Evolutionary conservation across 495 filamentous ascomycete genomes (phyloP).

Genomic region (Annulohypoxylon bovei): DNA sequence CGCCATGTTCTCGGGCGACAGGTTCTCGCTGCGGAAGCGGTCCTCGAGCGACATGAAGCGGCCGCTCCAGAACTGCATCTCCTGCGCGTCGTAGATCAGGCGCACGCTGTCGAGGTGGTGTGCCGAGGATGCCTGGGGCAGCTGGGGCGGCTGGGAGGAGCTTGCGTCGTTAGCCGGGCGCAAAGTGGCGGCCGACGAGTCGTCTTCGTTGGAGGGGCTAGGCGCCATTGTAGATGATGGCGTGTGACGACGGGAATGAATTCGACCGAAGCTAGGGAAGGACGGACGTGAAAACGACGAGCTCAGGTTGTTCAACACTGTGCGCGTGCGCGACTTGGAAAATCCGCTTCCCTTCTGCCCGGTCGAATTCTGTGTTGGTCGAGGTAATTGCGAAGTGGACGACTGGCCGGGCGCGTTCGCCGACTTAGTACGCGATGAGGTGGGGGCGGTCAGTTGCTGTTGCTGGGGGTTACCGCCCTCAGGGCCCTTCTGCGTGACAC

Average conservation of each 20-base stretch:
- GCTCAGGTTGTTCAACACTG: constrained; percentile 51
- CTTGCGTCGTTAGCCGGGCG: neutral
- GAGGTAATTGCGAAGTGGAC: neutral
- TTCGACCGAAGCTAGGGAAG: constrained; percentile 34
- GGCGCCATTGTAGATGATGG: neutral
- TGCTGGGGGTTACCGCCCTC: too few species aligned
- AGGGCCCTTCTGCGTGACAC: too few species aligned
- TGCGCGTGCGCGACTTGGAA: constrained; percentile 51
- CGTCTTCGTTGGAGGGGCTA: neutral
- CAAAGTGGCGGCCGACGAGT: neutral
- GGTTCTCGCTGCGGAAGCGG: constrained; percentile 59
- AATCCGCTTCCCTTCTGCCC: constrained; percentile 32
- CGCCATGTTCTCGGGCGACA: constrained; percentile 43
- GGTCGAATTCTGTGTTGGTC: neutral
- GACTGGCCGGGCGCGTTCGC: neutral
- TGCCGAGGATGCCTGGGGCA: neutral
- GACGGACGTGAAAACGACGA: constrained; percentile 51
- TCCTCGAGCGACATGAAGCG: constrained; percentile 65
- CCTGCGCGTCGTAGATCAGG: constrained; percentile 45
- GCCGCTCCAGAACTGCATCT: constrained; percentile 63
- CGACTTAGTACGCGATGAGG: neutral
- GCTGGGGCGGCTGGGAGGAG: neutral
- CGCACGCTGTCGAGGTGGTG: constrained; percentile 22
- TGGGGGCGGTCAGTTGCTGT: too few species aligned
- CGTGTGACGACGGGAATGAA: constrained; percentile 39